phyloP scores from a whole-genome alignment of 192 early-diverging fungal genomes.

The Radiomyces spectabilis region DNA sequence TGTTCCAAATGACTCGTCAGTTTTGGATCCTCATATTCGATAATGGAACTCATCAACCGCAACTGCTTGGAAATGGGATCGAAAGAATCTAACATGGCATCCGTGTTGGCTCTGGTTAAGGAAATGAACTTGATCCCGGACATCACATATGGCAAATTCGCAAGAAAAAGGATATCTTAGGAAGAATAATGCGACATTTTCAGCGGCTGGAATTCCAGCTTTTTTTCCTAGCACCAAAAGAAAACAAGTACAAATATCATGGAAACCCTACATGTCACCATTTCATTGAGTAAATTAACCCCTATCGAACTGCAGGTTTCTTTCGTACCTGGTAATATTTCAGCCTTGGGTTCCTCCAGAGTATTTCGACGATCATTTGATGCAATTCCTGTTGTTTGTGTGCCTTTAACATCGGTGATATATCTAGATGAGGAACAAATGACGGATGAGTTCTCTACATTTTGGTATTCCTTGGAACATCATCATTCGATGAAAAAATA shows the following conservation, averaged over 20 bases:
- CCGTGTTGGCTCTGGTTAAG: constrained; percentile 26
- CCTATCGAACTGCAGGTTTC: constrained; percentile 28
- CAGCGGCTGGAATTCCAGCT: constrained; percentile 41
- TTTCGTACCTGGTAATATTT: constrained; percentile 56
- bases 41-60: constrained; percentile 32
- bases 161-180: constrained; percentile 26
- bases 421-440: background rate
- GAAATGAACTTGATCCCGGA: constrained; percentile 13
- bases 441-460: background rate
- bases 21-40: constrained; percentile 41
- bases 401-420: constrained; percentile 24
- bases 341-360: constrained; percentile 51
- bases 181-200: constrained; percentile 48
- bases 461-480: background rate
- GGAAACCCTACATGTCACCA: constrained; percentile 21
- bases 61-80: constrained; percentile 43
- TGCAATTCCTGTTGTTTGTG: constrained; percentile 43
- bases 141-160: background rate
- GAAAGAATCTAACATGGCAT: constrained; percentile 48
- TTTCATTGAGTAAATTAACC: constrained; percentile 7
- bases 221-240: constrained; percentile 49
- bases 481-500: no score
- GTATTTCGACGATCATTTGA: constrained; percentile 34
- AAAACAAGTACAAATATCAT: constrained; percentile 38
- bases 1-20: constrained; percentile 33